phyloP scores from a whole-genome alignment of 345 rosid species.

The Syzygium oleosum region DNA sequence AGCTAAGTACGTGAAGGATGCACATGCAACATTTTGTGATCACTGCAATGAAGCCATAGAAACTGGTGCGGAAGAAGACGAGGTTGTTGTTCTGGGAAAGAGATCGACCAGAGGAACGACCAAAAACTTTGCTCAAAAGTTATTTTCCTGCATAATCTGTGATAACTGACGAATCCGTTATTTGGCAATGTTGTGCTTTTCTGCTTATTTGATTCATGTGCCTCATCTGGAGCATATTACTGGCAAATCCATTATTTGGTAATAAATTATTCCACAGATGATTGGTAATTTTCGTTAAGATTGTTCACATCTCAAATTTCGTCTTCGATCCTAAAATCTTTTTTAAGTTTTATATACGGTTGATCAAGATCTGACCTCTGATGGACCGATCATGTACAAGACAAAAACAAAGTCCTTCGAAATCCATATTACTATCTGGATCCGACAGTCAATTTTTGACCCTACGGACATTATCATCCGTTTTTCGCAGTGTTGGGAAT shows the following conservation, averaged over 20 bases:
- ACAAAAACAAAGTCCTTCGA: neutral
- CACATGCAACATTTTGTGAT: slow-evolving; percentile 32
- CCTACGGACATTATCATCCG: neutral
- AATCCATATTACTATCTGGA: neutral
- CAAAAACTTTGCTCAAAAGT: slow-evolving; percentile 11
- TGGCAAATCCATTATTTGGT: neutral
- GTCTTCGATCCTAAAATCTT: neutral
- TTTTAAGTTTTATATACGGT: neutral
- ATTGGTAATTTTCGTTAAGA: neutral
- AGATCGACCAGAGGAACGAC: neutral
- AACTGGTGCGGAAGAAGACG: slow-evolving; percentile 26
- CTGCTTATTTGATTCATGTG: neutral
- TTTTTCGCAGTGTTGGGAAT: neutral
- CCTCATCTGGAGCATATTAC: neutral
- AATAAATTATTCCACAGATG: neutral
- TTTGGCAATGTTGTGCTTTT: neutral
- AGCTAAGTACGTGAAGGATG: slow-evolving; percentile 32
- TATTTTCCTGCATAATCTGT: slow-evolving; percentile 36
- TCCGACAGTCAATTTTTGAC: neutral
- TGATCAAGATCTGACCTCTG: neutral
- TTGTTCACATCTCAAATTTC: neutral
- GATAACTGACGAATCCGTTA: slow-evolving; percentile 11
- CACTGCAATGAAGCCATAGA: slow-evolving; percentile 33
- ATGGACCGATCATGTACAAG: neutral
- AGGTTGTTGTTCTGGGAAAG: slow-evolving; percentile 3